Conservation (phyloP, 345 rosid genomes). For the Ricinus communis region DNA sequence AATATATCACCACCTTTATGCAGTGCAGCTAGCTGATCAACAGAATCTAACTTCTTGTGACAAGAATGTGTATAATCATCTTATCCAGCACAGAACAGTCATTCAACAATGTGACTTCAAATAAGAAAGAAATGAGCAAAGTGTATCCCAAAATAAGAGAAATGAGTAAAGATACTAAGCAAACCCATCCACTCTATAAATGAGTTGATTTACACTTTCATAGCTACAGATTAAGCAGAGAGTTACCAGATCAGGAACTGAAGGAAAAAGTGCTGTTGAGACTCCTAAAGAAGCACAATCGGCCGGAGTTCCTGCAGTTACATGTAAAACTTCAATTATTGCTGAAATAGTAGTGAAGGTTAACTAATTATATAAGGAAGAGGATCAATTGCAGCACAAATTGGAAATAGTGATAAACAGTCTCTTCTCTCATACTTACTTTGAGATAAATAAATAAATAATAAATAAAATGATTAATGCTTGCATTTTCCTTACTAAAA, state of each 20-base stretch:
- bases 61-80: not conserved
- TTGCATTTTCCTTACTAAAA: not conserved
- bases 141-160: not conserved
- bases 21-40: not conserved
- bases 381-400: no score
- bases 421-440: no score
- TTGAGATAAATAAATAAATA: no score
- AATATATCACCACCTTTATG: constrained; percentile 22
- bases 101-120: no score
- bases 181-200: not conserved
- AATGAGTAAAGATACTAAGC: not conserved
- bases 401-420: no score
- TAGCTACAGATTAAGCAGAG: constrained; percentile 6
- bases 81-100: no score
- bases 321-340: not conserved
- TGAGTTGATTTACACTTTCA: constrained; percentile 6
- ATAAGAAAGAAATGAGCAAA: not conserved
- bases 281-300: constrained; percentile 83
- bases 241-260: constrained; percentile 77
- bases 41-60: not conserved
- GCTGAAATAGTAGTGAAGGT: not conserved
- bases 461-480: not conserved
- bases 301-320: constrained; percentile 80
- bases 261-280: constrained; percentile 66
- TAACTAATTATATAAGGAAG: no score